These are phyloP conservation scores for Trypanosoma melophagium DNA, from an alignment of 208 protist genomes.

Conservation along the genomic window DNA sequence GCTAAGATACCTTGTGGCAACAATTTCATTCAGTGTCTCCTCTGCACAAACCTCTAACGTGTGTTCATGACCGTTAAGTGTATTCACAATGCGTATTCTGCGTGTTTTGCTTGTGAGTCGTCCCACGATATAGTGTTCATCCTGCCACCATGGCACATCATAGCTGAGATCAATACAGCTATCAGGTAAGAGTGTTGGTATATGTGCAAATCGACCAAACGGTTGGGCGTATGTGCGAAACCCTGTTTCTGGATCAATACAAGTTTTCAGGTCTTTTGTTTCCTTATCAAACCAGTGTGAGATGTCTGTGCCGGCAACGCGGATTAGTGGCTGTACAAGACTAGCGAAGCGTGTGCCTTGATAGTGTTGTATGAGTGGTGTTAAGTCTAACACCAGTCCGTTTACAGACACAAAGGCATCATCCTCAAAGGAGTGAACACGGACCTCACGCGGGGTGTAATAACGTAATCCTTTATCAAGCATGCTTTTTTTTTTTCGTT, in stretches of 20 bases:
- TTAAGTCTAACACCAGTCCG: constrained; percentile 90
- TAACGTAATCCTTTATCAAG: constrained; percentile 41
- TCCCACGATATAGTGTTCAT: constrained; percentile 84
- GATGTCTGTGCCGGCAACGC: constrained; percentile 87
- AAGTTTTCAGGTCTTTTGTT: constrained; percentile 75
- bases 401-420: constrained; percentile 90
- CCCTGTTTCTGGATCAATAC: constrained; percentile 82
- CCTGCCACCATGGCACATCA: constrained; percentile 91
- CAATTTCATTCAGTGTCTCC: constrained; percentile 90
- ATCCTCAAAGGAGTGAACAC: constrained; percentile 83
- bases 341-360: constrained; percentile 48
- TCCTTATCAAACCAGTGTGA: constrained; percentile 90
- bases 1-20: constrained; percentile 82
- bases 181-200: constrained; percentile 81
- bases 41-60: constrained; percentile 92
- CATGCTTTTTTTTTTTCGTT: constrained; percentile 28
- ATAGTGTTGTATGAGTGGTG: constrained; percentile 77
- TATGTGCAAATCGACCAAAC: constrained; percentile 86
- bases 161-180: constrained; percentile 82
- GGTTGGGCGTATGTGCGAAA: constrained; percentile 87
- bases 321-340: constrained; percentile 76
- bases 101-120: constrained; percentile 85
- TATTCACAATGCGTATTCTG: constrained; percentile 91
- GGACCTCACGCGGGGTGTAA: constrained; percentile 90
- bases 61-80: constrained; percentile 82